A percentile compares a stretch with the other conserved stretches of the same genome.
phyloP scores from a whole-genome alignment of 1,284 basidiomycete genomes.

The Coniferiporia weirii region DNA sequence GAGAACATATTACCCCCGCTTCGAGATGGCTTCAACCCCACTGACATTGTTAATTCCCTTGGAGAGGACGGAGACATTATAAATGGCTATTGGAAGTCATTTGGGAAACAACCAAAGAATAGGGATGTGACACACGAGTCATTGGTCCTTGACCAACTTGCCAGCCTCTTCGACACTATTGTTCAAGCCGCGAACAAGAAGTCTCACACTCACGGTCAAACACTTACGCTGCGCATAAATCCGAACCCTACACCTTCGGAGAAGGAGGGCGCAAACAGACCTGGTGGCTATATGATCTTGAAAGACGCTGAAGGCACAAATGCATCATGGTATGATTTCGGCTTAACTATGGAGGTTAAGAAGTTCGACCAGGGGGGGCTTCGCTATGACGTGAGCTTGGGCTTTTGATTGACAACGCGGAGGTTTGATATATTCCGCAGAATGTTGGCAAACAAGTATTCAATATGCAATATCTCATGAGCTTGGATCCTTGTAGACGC shows the following conservation, averaged over 20 bases:
- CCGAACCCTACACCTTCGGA: background rate
- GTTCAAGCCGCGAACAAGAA: background rate
- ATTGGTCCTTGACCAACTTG: background rate
- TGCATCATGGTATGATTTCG: background rate
- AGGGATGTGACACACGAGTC: background rate
- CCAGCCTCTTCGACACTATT: background rate
- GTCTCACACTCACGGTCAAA: background rate
- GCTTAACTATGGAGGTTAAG: background rate
- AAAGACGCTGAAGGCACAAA: background rate
- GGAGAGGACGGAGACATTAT: background rate
- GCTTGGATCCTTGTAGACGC: constrained; percentile 18
- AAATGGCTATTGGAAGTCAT: background rate
- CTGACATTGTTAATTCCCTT: background rate
- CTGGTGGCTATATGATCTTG: background rate
- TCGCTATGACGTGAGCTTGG: background rate
- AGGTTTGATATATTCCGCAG: constrained; percentile 15
- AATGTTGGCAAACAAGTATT: constrained; percentile 15
- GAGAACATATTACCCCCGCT: background rate
- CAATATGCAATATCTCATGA: constrained; percentile 17
- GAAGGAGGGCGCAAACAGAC: background rate
- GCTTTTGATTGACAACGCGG: background rate
- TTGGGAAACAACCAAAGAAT: background rate
- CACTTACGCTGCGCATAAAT: background rate
- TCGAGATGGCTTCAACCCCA: background rate
- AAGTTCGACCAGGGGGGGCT: background rate